Percentiles rank a stretch among this genome's conserved stretches.
These are phyloP conservation scores for Gomphus sp. DNA, from an alignment of 1,284 basidiomycete species.

Conservation along the genomic window DNA sequence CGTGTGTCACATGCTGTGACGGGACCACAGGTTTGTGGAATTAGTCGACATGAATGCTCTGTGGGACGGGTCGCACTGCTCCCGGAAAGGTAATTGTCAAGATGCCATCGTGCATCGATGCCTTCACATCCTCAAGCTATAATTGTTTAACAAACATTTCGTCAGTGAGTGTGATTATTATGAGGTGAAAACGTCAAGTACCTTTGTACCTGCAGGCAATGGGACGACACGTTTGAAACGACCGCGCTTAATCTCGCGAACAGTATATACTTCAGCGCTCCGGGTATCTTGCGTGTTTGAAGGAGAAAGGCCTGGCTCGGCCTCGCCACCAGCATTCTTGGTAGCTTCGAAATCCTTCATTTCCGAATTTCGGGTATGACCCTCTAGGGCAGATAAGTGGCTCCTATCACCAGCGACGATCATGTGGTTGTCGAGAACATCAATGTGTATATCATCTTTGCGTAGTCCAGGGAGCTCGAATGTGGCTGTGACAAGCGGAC, in stretches of 20 bases:
- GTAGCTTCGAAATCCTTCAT: background rate
- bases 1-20: background rate
- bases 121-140: conserved; percentile 16
- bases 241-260: conserved; percentile 15
- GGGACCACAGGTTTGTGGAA: background rate
- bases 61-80: background rate
- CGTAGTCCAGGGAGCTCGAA: conserved; percentile 51
- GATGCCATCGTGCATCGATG: conserved; percentile 17
- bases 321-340: background rate
- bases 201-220: conserved; percentile 11
- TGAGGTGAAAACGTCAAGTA: background rate
- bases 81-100: conserved; percentile 18
- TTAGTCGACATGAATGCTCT: background rate
- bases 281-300: conserved; percentile 1
- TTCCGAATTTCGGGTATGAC: background rate
- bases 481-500: conserved; percentile 30
- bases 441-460: conserved; percentile 35
- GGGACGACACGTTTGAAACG: conserved; percentile 15
- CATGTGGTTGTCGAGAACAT: conserved; percentile 32
- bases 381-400: background rate
- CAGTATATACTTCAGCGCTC: conserved; percentile 10
- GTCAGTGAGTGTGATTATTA: background rate
- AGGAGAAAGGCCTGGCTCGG: background rate
- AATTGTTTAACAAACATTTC: background rate
- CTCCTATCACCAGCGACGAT: conserved; percentile 37